phyloP scores from a whole-genome alignment of 1,139 yeast genomes.

The Pichia sp. region DNA sequence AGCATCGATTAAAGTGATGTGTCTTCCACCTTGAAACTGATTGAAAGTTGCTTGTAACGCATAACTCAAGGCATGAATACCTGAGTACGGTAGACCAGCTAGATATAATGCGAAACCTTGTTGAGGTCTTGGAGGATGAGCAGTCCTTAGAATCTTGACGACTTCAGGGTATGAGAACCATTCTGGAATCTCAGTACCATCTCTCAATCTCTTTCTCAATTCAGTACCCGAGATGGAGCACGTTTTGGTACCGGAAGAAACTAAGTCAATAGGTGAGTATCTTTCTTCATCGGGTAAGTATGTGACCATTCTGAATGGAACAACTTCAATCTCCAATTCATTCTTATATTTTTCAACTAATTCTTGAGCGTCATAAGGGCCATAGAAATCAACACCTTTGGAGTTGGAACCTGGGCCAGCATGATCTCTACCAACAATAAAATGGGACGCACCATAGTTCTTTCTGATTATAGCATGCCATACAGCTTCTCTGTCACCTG shows the following conservation, averaged over 20 bases:
- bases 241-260: conserved; percentile 72
- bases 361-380: conserved; percentile 95
- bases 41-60: conserved; percentile 88
- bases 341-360: conserved; percentile 66
- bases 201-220: conserved; percentile 77
- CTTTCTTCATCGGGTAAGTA: conserved; percentile 93
- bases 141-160: conserved; percentile 80
- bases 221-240: conserved; percentile 94
- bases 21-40: conserved; percentile 82
- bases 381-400: conserved; percentile 88
- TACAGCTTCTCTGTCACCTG: conserved; percentile 96
- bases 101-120: conserved; percentile 80
- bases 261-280: conserved; percentile 91
- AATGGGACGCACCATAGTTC: conserved; percentile 95
- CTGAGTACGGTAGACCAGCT: conserved; percentile 50
- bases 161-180: conserved; percentile 99
- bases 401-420: conserved; percentile 87
- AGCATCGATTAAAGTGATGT: conserved; percentile 61
- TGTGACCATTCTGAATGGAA: conserved; percentile 95
- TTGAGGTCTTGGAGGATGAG: conserved; percentile 83
- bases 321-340: conserved; percentile 83
- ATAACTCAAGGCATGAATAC: conserved; percentile 60
- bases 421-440: conserved; percentile 96
- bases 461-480: conserved; percentile 98
- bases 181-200: conserved; percentile 84